Conservation (phyloP, 1,284 basidiomycete species). For the Pisolithus thermaeus region DNA sequence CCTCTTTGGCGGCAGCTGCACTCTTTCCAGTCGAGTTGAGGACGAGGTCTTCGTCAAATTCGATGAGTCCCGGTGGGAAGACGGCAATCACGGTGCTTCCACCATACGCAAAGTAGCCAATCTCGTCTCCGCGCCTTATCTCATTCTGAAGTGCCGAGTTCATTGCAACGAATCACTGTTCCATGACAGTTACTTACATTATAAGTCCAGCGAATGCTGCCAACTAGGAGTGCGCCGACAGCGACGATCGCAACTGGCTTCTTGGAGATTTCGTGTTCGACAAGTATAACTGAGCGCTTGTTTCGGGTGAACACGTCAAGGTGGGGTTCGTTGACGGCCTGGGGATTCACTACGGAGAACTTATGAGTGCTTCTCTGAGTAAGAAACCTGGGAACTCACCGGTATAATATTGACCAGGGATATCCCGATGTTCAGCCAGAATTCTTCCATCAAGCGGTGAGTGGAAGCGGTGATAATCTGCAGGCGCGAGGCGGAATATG, state of each 20-base stretch:
- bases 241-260: conserved; percentile 53
- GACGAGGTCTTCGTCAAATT: conserved; percentile 66
- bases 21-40: conserved; percentile 41
- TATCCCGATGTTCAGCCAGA: conserved; percentile 39
- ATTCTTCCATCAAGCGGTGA: conserved; percentile 62
- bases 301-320: conserved; percentile 76
- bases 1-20: not conserved
- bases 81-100: conserved; percentile 64
- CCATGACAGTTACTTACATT: conserved; percentile 18
- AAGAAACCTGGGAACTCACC: conserved; percentile 28
- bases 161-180: conserved; percentile 13
- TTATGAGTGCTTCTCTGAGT: conserved; percentile 3
- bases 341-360: conserved; percentile 59
- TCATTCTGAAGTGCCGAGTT: conserved; percentile 22
- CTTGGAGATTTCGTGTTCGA: conserved; percentile 42
- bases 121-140: conserved; percentile 50
- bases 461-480: conserved; percentile 86
- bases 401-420: conserved; percentile 57
- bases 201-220: conserved; percentile 45
- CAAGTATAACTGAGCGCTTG: conserved; percentile 52
- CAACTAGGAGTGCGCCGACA: conserved; percentile 62
- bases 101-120: conserved; percentile 64
- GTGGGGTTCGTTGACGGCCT: conserved; percentile 67
- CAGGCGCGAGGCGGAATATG: conserved; percentile 73
- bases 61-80: conserved; percentile 56